Conservation (phyloP, 495 filamentous ascomycete genomes). For the Friedmanniomyces simplex region DNA sequence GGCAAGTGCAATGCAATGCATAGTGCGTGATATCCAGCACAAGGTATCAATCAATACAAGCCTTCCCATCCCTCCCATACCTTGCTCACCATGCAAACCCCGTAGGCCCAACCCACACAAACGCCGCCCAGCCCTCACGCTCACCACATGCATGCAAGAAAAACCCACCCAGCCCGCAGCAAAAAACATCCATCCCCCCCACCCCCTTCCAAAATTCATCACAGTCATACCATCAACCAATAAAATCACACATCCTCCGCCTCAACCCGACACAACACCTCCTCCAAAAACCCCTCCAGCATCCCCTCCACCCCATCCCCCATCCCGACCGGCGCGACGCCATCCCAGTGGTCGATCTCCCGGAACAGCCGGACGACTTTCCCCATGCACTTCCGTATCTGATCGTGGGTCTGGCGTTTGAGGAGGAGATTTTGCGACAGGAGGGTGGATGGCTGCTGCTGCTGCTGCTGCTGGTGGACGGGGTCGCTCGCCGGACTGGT, state of each 20-base stretch:
- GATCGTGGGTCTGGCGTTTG: conserved; percentile 64
- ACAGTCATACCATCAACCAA: not conserved
- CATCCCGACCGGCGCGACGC: conserved; percentile 77
- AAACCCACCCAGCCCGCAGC: no score
- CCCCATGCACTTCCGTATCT: conserved; percentile 63
- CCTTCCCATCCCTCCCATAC: no score
- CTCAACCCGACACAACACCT: conserved; percentile 87
- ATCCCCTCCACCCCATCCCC: conserved; percentile 76
- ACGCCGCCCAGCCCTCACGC: not conserved
- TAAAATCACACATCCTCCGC: conserved; percentile 37
- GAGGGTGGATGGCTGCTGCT: not conserved
- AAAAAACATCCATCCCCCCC: no score
- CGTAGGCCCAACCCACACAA: no score
- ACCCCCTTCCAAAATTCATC: no score
- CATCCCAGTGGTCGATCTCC: conserved; percentile 81
- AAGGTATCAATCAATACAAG: not conserved
- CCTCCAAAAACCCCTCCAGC: conserved; percentile 84
- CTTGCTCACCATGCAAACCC: no score
- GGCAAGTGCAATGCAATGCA: not conserved
- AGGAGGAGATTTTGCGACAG: conserved; percentile 40
- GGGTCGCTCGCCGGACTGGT: no score
- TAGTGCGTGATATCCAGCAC: not conserved
- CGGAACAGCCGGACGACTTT: conserved; percentile 67
- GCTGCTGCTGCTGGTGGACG: no score
- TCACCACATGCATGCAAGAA: no score